Base-by-base conservation (phyloP, 2,329 filamentous ascomycete species). In the Sporothrix protearum region DNA sequence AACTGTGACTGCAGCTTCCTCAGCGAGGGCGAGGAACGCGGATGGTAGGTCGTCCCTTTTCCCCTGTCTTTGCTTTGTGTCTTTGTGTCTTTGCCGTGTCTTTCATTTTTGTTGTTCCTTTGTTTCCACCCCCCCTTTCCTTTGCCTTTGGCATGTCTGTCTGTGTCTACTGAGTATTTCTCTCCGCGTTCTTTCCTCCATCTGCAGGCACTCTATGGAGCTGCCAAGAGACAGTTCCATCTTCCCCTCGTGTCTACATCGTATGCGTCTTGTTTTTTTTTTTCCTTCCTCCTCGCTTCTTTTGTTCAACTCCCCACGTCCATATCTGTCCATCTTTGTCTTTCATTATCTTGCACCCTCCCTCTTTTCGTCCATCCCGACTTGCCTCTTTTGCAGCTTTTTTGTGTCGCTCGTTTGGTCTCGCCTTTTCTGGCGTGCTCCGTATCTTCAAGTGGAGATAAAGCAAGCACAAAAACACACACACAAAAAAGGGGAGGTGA, bases 1-100 rank as follows among this genome's bases (percentile, higher is more conserved):
- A 95, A 97, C 81, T 93, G 93, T 19, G 93, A 84, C 72, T 76
- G 76, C 71, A 73, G 73, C 49, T 76, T 76, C 55, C 73, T 76
- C 9, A 69, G 71, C 33, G 72, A 69, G 3, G 75, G 76, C 39
- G 73, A 74, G 42, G 76, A 76, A 49, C 73, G 76, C 8, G 76
- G 76, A 71, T 76, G 76, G 76, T 76, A 45, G 39, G 75, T 74
- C 51, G 25, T 1, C 25, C 49, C 22, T 57, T 67, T n/a, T 30
- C 16, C 30, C 28, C 16, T n/a, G n/a, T n/a, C n/a, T n/a, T n/a
- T n/a, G n/a, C n/a, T n/a, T n/a, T n/a, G n/a, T n/a, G n/a, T n/a
- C n/a, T n/a, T n/a, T n/a, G n/a, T n/a, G n/a, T n/a, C n/a, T n/a
- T n/a, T n/a, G n/a, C n/a, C n/a, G n/a, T n/a, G 49, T n/a, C 12